Conservation (phyloP, 257 asterid species). For the Solanum sitiens region DNA sequence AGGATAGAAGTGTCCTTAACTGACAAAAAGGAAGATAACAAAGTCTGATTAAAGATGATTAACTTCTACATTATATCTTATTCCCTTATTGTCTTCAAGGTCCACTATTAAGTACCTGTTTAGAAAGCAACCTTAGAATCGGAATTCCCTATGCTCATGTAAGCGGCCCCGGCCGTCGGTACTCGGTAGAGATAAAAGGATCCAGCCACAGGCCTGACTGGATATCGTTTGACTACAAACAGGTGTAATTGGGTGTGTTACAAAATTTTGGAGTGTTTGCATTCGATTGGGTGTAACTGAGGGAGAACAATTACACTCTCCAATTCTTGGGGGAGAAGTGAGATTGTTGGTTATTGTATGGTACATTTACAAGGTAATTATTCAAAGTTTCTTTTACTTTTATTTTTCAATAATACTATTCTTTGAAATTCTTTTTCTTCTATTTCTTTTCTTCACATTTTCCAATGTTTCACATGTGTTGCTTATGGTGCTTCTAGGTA, state of each 20-base stretch:
- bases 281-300: background rate
- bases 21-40: background rate
- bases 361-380: background rate
- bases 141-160: background rate
- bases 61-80: background rate
- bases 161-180: background rate
- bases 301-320: background rate
- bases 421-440: background rate
- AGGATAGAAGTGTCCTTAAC: background rate
- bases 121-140: background rate
- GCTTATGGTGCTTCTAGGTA: background rate
- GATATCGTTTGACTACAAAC: background rate
- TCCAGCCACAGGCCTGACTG: background rate
- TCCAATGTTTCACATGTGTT: background rate
- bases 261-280: background rate
- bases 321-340: background rate
- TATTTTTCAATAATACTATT: background rate
- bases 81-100: background rate
- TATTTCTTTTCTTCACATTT: background rate
- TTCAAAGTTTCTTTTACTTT: background rate
- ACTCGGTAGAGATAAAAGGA: background rate
- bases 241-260: background rate
- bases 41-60: background rate
- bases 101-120: background rate
- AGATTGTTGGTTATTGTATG: background rate